Evolutionary conservation across 345 rosid genomes (phyloP).

Genomic region (Chamaenerion angustifolium): DNA sequence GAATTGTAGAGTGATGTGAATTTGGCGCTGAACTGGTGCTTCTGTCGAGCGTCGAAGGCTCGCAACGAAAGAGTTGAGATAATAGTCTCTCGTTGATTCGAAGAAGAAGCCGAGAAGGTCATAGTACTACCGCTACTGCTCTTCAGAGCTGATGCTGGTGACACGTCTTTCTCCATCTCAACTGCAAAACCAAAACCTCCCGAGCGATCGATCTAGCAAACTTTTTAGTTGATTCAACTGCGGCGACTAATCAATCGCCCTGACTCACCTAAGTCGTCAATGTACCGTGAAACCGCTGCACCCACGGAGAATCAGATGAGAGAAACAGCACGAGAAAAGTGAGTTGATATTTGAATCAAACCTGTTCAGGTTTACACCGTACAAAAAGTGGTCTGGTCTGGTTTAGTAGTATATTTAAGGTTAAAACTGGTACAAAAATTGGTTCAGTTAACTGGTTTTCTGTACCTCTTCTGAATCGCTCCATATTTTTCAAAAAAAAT

Average conservation of each 20-base stretch:
- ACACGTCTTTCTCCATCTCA: constrained; percentile 22
- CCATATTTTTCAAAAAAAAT: too few species aligned
- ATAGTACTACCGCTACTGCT: constrained; percentile 12
- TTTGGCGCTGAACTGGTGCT: constrained; percentile 20
- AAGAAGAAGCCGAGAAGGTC: constrained; percentile 10
- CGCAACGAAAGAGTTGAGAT: constrained; percentile 14
- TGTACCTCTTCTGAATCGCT: too few species aligned
- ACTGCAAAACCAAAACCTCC: not conserved
- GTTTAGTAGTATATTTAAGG: too few species aligned
- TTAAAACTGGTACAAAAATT: too few species aligned
- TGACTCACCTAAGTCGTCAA: not conserved
- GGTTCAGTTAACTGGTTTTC: too few species aligned
- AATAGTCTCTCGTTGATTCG: not conserved
- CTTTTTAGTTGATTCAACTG: too few species aligned
- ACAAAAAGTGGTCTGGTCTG: too few species aligned
- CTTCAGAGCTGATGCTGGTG: constrained; percentile 21
- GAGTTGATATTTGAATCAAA: too few species aligned
- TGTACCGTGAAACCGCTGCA: too few species aligned
- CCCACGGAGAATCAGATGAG: not conserved
- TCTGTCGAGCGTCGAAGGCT: constrained; percentile 1
- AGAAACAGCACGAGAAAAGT: not conserved
- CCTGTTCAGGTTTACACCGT: too few species aligned
- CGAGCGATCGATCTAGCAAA: too few species aligned
- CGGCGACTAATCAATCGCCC: not conserved
- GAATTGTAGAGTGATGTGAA: constrained; percentile 50